Percentiles rank a stretch among this genome's conserved stretches.
These are phyloP conservation scores for Amphichorda felina DNA, from an alignment of 2,329 filamentous ascomycete species.

Conservation along the genomic window DNA sequence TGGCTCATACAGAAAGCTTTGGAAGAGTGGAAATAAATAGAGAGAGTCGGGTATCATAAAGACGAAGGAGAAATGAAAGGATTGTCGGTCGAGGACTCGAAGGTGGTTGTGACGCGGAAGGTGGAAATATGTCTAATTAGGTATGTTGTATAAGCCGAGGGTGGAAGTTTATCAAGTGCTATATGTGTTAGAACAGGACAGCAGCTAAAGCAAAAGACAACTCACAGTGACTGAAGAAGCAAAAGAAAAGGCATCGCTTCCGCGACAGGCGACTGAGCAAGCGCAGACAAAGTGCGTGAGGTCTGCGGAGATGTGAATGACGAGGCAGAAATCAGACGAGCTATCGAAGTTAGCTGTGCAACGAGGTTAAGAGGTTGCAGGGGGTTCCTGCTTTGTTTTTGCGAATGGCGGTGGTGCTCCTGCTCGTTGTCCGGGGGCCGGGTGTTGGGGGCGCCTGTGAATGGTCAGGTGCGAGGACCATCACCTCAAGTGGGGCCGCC, in stretches of 20 bases:
- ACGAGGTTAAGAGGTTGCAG: too few species aligned
- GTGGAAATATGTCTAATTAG: neutral
- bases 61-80: neutral
- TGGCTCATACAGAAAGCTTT: conserved; percentile 15
- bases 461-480: too few species aligned
- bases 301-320: too few species aligned
- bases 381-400: too few species aligned
- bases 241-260: neutral
- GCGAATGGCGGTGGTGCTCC: too few species aligned
- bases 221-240: conserved; percentile 3
- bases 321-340: too few species aligned
- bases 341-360: too few species aligned
- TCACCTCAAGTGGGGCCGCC: too few species aligned
- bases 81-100: neutral
- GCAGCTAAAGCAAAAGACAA: neutral
- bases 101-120: neutral
- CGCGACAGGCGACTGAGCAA: neutral
- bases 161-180: neutral
- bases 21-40: conserved; percentile 1
- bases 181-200: neutral
- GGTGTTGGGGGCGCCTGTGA: too few species aligned
- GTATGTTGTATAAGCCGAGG: neutral
- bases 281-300: too few species aligned
- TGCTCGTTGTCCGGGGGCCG: too few species aligned
- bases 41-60: conserved; percentile 4